Conservation (phyloP, 208 protist species). For the Novymonas esmeraldas region DNA sequence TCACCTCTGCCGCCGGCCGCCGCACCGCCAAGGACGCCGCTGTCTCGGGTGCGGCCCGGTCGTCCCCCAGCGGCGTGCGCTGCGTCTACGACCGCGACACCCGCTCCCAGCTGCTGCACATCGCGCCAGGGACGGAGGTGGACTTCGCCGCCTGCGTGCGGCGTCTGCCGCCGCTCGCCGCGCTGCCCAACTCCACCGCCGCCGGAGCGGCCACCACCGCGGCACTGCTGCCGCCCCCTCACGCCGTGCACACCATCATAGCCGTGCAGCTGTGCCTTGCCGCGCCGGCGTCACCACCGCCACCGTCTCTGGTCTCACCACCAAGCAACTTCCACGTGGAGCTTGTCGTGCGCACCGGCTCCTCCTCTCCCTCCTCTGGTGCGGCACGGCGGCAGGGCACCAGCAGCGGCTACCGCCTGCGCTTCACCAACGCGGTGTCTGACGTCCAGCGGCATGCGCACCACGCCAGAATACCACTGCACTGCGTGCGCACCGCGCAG, state of each 20-base stretch:
- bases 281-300: slow-evolving; percentile 2
- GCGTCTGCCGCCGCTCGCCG: slow-evolving; percentile 6
- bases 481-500: slow-evolving; percentile 43
- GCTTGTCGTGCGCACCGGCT: slow-evolving; percentile 18
- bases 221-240: background rate
- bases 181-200: background rate
- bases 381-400: too few species aligned
- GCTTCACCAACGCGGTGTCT: slow-evolving; percentile 47
- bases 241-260: slow-evolving; percentile 30
- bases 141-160: slow-evolving; percentile 47
- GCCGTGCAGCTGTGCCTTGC: slow-evolving; percentile 63
- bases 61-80: slow-evolving; percentile 18
- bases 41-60: background rate
- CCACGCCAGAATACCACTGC: slow-evolving; percentile 66
- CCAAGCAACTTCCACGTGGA: slow-evolving; percentile 25
- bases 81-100: slow-evolving; percentile 71
- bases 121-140: slow-evolving; percentile 45
- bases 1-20: background rate
- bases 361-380: background rate
- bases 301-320: slow-evolving; percentile 1
- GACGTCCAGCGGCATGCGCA: slow-evolving; percentile 46
- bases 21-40: background rate
- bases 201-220: background rate
- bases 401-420: slow-evolving; percentile 29
- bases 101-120: slow-evolving; percentile 76